Percentiles rank a stretch among this genome's conserved stretches.
Conservation (phyloP, 805 yeast species). For the Pichia pseudocactophila region DNA sequence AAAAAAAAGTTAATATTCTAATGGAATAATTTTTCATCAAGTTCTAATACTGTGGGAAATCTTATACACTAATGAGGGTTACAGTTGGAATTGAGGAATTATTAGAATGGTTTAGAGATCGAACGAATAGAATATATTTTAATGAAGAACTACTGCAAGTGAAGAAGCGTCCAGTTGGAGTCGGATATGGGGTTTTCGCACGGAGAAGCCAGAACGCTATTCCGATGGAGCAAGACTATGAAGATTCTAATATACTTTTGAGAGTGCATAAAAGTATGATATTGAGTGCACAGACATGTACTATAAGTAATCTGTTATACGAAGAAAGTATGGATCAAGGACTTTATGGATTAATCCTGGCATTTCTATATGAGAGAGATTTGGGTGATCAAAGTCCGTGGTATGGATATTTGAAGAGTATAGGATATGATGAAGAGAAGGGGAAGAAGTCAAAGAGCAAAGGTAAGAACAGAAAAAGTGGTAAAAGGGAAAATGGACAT, state of each 20-base stretch:
- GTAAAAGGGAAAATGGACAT: slow-evolving; percentile 48
- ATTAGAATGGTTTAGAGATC: slow-evolving; percentile 43
- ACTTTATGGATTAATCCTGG: slow-evolving; percentile 54
- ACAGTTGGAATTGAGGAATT: slow-evolving; percentile 25
- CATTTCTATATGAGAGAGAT: slow-evolving; percentile 63
- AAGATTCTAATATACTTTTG: slow-evolving; percentile 30
- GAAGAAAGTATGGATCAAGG: slow-evolving; percentile 52
- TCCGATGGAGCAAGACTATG: slow-evolving; percentile 10
- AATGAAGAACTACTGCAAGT: slow-evolving; percentile 37
- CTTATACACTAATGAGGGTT: too few relatives aligned
- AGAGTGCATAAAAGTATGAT: slow-evolving; percentile 55
- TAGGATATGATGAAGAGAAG: slow-evolving; percentile 25
- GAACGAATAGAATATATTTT: slow-evolving; percentile 26
- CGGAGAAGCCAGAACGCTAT: slow-evolving; percentile 19
- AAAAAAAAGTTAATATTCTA: too few relatives aligned
- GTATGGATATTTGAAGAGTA: slow-evolving; percentile 53
- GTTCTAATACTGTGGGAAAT: too few relatives aligned
- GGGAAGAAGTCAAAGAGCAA: slow-evolving; percentile 29
- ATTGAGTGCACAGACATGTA: slow-evolving; percentile 49
- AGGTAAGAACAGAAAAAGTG: slow-evolving; percentile 43
- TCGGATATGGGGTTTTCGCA: slow-evolving; percentile 74
- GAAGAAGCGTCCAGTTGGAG: slow-evolving; percentile 25
- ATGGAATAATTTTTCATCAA: too few relatives aligned
- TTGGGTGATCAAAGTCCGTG: slow-evolving; percentile 68
- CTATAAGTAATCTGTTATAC: slow-evolving; percentile 54